Evolutionary conservation across 306 rosid species (phyloP).

Genomic region (Vicia villosa): DNA sequence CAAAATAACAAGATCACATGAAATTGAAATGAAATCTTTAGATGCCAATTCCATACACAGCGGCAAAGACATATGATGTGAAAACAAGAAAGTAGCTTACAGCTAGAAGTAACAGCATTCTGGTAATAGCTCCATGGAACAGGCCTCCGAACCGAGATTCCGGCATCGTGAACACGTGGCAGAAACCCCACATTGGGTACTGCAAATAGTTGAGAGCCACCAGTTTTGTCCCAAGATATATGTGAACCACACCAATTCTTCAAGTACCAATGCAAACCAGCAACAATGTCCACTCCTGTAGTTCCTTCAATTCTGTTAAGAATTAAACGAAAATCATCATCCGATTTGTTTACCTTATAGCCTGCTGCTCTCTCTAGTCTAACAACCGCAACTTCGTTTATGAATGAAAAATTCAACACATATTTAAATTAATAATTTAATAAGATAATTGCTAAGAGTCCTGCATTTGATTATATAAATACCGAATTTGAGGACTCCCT

Average conservation of each 20-base stretch:
- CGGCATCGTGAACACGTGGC: slow-evolving; percentile 53
- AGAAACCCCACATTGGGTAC: slow-evolving; percentile 62
- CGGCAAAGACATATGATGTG: neutral
- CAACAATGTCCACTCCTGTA: slow-evolving; percentile 79
- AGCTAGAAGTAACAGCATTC: slow-evolving; percentile 92
- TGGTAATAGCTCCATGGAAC: slow-evolving; percentile 87
- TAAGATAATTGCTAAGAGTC: neutral
- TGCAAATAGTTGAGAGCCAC: slow-evolving; percentile 70
- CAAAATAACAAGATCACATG: slow-evolving; percentile 30
- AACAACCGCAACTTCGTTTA: neutral
- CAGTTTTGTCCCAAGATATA: slow-evolving; percentile 93
- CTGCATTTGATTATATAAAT: neutral
- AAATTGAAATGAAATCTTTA: slow-evolving; percentile 28
- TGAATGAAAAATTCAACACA: neutral
- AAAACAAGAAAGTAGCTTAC: slow-evolving; percentile 50
- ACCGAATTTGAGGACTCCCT: slow-evolving; percentile 69
- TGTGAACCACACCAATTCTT: slow-evolving; percentile 78
- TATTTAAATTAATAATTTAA: neutral
- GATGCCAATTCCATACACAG: slow-evolving; percentile 28
- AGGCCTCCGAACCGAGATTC: slow-evolving; percentile 65
- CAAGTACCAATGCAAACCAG: slow-evolving; percentile 86
- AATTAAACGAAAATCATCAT: slow-evolving; percentile 26
- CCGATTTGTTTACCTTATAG: neutral
- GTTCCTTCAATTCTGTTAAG: slow-evolving; percentile 61
- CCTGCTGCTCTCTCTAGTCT: neutral